These are phyloP conservation scores for Ophiostoma fasciatum DNA, from an alignment of 2,329 filamentous ascomycete genomes.

Conservation along the genomic window DNA sequence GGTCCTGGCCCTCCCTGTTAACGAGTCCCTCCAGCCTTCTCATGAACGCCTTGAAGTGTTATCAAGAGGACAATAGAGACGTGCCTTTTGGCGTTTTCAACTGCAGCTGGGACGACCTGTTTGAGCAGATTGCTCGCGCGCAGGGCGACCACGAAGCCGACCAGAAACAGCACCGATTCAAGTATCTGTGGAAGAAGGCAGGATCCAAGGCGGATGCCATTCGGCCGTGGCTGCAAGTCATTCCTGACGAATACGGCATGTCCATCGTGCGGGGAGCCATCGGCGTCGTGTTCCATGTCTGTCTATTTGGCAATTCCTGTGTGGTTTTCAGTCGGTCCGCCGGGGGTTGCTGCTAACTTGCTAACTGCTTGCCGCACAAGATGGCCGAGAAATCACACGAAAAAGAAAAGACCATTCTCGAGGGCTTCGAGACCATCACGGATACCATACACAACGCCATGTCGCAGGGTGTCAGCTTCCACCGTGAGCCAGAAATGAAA, in stretches of 20 bases:
- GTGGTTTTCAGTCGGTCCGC: not conserved
- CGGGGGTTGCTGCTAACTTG: not conserved
- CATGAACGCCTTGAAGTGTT: not conserved
- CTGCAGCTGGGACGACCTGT: conserved; percentile 6
- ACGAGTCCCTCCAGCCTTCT: no score
- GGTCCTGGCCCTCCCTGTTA: no score
- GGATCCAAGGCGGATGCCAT: conserved; percentile 3
- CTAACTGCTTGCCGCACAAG: not conserved
- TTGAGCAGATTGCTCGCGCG: conserved; percentile 3
- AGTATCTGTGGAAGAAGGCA: conserved; percentile 6
- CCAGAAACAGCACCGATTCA: conserved; percentile 1
- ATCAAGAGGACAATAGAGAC: not conserved
- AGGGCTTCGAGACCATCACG: conserved; percentile 6
- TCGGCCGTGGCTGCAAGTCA: conserved; percentile 5
- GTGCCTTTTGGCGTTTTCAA: conserved; percentile 1
- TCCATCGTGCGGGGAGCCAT: conserved; percentile 5
- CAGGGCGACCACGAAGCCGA: conserved; percentile 2
- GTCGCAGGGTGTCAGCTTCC: conserved; percentile 2
- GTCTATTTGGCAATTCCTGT: no score
- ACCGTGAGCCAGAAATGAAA: conserved; percentile 4
- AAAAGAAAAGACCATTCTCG: conserved; percentile 4
- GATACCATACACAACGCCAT: conserved; percentile 5
- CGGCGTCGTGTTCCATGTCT: conserved; percentile 5
- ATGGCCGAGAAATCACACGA: conserved; percentile 5
- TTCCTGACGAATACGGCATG: conserved; percentile 7